Evolutionary conservation across 371 early-diverging fungal species (phyloP), one percentile per base, ranked within the genome.

Genomic region (Circinella umbellata): DNA sequence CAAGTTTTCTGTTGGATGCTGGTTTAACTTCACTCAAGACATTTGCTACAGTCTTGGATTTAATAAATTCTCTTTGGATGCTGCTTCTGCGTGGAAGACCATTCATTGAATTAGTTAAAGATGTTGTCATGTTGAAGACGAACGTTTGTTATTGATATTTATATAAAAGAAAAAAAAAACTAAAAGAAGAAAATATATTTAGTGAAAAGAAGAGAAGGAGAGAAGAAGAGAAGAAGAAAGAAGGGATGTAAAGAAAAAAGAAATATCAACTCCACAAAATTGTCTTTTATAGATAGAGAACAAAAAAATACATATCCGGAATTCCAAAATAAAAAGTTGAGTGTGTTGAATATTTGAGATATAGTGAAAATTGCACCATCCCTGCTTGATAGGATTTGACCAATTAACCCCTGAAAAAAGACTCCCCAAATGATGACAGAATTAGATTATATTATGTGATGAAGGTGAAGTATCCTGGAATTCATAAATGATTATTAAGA

Each of bases 1-100:
- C 74, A 46, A 89, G 70, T n/a, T 75, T 71, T 46, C 80, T 71
- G 35, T 65, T 59, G 11, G 72, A 69, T 27, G 71, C 66, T 20
- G 70, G 70, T 70, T 86, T 86, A 38, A 76, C 80, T 49, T 74
- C 69, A 10, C 65, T 55, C 39, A 88, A 57, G 8, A 88, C 80
- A 73, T 88, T 77, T 8, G 70, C 82, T 14, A 86, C 83, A 1
- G 83, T 82, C 63, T 77, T 83, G 42, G 80, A 75, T 35, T 73
- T 71, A 34, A 88, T 73, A 57, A 88, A 85, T 9, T 67, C 38
- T 13, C 68, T 68, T 46, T 71, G 71, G 18, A 54, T 71, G 63
- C 48, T 75, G 73, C 47, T 14, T 35, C 63, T 53, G 37, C 59
- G 49, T 5, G 49, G 59, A 61, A 67, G 59, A 37, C 42, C 61